Percentiles rank a stretch among this genome's conserved stretches.
Evolutionary conservation across 768 basidiomycete species (phyloP).

Genomic region (Lactarius hatsudake): DNA sequence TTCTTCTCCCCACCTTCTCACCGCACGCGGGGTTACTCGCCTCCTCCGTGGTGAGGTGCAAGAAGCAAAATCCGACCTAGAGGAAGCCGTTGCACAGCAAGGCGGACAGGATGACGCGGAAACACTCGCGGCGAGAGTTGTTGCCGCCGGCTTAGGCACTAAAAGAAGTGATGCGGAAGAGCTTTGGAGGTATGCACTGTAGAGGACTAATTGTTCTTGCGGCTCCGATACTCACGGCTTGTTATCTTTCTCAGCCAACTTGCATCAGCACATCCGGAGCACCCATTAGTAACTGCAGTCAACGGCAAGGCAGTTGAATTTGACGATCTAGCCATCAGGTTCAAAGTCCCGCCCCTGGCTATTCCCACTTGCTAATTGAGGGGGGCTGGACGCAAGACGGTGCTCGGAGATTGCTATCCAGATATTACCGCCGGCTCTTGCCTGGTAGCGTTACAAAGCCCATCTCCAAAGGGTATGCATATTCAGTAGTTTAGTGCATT

Average conservation of each 20-base stretch:
- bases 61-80: slow-evolving; percentile 77
- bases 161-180: slow-evolving; percentile 66
- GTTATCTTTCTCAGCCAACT: slow-evolving; percentile 38
- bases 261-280: slow-evolving; percentile 53
- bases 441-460: background rate
- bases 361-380: slow-evolving; percentile 29
- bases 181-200: slow-evolving; percentile 59
- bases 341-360: slow-evolving; percentile 55
- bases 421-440: slow-evolving; percentile 4
- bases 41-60: slow-evolving; percentile 72
- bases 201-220: slow-evolving; percentile 9
- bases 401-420: slow-evolving; percentile 8
- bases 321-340: slow-evolving; percentile 58
- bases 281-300: slow-evolving; percentile 70
- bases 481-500: background rate
- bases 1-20: slow-evolving; percentile 68
- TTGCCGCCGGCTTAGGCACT: slow-evolving; percentile 56
- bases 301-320: slow-evolving; percentile 59
- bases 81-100: slow-evolving; percentile 65
- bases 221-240: slow-evolving; percentile 20
- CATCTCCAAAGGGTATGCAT: slow-evolving; percentile 1
- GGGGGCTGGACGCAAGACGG: background rate
- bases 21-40: slow-evolving; percentile 75
- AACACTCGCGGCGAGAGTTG: slow-evolving; percentile 63
- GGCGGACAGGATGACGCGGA: slow-evolving; percentile 54